Evolutionary conservation across 2,329 filamentous ascomycete species (phyloP).

Genomic region (Diaporthe ilicicola): DNA sequence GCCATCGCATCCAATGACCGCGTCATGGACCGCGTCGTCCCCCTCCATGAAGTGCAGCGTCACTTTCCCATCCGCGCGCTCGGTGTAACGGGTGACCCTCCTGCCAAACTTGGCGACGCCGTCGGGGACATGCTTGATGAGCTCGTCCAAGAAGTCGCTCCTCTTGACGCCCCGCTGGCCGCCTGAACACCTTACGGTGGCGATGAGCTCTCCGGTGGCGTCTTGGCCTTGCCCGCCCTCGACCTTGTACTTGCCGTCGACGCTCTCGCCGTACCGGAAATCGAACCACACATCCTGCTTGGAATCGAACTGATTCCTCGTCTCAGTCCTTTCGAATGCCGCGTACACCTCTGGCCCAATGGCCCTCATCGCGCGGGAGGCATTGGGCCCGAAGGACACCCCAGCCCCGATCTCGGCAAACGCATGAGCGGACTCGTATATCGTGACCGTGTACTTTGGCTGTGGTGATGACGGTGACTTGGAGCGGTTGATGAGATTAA

Average conservation of each 20-base stretch:
- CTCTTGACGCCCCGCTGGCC: constrained; percentile 40
- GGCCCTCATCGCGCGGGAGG: constrained; percentile 40
- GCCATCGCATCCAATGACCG: constrained; percentile 40
- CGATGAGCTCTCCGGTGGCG: constrained; percentile 31
- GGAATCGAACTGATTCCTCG: constrained; percentile 37
- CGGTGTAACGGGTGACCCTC: constrained; percentile 29
- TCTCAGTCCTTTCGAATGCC: constrained; percentile 41
- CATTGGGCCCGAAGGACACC: constrained; percentile 63
- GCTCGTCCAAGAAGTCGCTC: constrained; percentile 36
- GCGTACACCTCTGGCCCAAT: constrained; percentile 37
- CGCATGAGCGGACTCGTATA: constrained; percentile 63
- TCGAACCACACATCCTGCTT: constrained; percentile 41
- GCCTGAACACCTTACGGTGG: constrained; percentile 25
- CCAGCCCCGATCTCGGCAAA: constrained; percentile 69
- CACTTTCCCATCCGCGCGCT: constrained; percentile 11
- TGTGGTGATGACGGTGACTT: constrained; percentile 34
- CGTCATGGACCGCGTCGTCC: constrained; percentile 30
- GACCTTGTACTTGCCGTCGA: constrained; percentile 31
- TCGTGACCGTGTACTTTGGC: constrained; percentile 38
- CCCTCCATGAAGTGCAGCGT: constrained; percentile 32
- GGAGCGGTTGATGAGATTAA: constrained; percentile 42
- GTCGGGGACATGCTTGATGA: constrained; percentile 34
- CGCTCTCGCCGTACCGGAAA: constrained; percentile 37
- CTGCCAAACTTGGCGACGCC: constrained; percentile 33
- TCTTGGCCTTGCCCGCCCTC: constrained; percentile 28